A percentile compares a stretch with the other conserved stretches of the same genome.
Conservation (phyloP, 345 rosid genomes). For the Gossypium sturtianum region DNA sequence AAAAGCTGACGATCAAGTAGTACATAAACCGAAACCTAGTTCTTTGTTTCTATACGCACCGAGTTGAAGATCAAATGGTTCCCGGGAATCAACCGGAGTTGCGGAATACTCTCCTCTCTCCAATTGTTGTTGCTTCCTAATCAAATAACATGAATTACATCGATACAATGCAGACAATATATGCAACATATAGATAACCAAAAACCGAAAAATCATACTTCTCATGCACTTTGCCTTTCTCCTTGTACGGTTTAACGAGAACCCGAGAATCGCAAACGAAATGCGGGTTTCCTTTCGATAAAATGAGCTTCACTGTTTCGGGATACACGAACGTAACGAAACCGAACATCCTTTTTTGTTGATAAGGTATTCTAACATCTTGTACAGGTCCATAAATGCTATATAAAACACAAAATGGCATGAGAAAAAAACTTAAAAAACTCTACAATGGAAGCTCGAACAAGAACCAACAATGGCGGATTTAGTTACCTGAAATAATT, state of each 20-base stretch:
- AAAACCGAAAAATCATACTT: conserved; percentile 26
- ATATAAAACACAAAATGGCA: background rate
- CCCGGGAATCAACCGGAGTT: conserved; percentile 37
- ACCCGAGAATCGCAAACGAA: conserved; percentile 69
- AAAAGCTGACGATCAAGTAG: background rate
- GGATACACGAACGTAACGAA: conserved; percentile 63
- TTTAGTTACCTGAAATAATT: conserved; percentile 55
- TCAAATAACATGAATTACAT: conserved; percentile 10
- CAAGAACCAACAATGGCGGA: background rate
- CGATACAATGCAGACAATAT: background rate
- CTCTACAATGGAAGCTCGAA: background rate
- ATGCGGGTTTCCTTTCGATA: conserved; percentile 74
- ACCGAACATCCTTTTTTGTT: conserved; percentile 80
- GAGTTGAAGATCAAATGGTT: conserved; percentile 45
- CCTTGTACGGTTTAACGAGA: conserved; percentile 74
- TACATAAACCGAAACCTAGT: background rate
- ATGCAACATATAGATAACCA: background rate
- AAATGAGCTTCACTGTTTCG: conserved; percentile 66
- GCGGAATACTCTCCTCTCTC: conserved; percentile 53
- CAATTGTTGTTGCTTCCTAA: conserved; percentile 51
- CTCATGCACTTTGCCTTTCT: conserved; percentile 64
- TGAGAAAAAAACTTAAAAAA: too few relatives aligned
- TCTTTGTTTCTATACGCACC: conserved; percentile 26
- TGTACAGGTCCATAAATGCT: conserved; percentile 70
- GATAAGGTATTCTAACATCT: conserved; percentile 73